Conservation (phyloP, 352 stramenopile species). For the Globisporangium parvum region DNA sequence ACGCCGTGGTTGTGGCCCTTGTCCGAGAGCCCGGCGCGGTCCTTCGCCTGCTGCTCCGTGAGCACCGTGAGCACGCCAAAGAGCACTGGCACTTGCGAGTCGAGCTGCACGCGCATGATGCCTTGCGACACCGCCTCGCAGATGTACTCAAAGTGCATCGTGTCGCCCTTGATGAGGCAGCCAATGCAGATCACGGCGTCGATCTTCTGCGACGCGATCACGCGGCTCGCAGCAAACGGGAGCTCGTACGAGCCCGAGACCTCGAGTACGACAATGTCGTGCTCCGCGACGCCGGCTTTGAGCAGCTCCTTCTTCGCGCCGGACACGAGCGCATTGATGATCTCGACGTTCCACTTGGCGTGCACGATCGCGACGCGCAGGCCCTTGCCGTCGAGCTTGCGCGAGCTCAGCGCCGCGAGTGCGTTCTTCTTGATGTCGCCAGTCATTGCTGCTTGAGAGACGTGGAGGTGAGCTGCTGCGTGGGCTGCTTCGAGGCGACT, state of each 20-base stretch:
- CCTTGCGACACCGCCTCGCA: conserved; percentile 93
- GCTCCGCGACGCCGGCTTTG: conserved; percentile 46
- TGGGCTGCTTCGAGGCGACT: background rate
- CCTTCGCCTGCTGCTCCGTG: conserved; percentile 94
- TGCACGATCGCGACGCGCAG: conserved; percentile 80
- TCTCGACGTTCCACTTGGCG: conserved; percentile 82
- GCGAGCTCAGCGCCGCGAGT: conserved; percentile 57
- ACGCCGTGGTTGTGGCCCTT: conserved; percentile 94
- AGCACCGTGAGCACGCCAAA: conserved; percentile 96
- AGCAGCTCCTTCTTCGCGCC: conserved; percentile 63
- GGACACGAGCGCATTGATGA: conserved; percentile 64
- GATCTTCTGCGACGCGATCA: conserved; percentile 90
- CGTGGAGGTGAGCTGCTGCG: background rate
- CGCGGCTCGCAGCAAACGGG: conserved; percentile 89
- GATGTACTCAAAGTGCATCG: conserved; percentile 99
- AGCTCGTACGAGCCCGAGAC: conserved; percentile 97
- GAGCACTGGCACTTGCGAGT: conserved; percentile 82
- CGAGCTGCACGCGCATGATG: conserved; percentile 95
- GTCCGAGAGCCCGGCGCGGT: conserved; percentile 76
- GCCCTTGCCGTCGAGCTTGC: conserved; percentile 70
- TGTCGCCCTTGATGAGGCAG: conserved; percentile 95
- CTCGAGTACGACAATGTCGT: conserved; percentile 65
- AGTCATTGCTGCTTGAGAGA: conserved; percentile 17
- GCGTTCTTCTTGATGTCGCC: conserved; percentile 74
- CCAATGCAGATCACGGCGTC: conserved; percentile 96